Evolutionary conservation across 2,329 filamentous ascomycete genomes (phyloP), one percentile per base, ranked within the genome.

Genomic region (Magnaporthales sp.): DNA sequence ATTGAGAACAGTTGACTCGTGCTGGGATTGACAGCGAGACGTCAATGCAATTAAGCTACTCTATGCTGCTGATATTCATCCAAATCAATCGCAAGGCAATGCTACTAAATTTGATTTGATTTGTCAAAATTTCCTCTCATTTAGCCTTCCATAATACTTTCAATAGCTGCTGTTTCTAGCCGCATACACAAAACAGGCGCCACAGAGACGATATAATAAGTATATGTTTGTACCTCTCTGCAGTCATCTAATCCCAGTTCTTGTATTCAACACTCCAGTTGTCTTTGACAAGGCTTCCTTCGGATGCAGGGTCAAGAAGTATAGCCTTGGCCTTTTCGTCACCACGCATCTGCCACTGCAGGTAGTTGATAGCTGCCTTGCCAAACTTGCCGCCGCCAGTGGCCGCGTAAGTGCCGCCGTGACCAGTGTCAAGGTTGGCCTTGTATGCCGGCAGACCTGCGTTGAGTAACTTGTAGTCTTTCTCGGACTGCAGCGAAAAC

Each of bases 371-470:
- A 19, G 68, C 69, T 3, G 68, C 70, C 62, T 69, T 69, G 15
- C 68, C 69, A 30, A 68, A 68, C 63, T 72, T 72, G 5, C 70
- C 70, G 15, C 70, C 70, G 58, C 71, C 70, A 31, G 70, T 70
- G 7, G 70, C 70, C 24, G 54, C 61, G n/a, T 68, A 72, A 10
- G 70, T 72, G 15, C 70, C 69, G 6, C 69, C 70, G 27, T 72
- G 70, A 15, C 70, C 70, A 29, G 70, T 72, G 54, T 71, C 68
- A 8, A 71, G 62, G 56, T 56, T 69, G 7, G 70, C 70, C 66
- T 71, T 71, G 70, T 68, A 71, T 13, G 68, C 70, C 8, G 70
- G 68, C 2, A 72, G 67, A 1, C 70, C 70, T 22, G 67, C 66
- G 22, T 67, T 66, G 56, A 72, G 63, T 19, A 69, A 64, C 10